Base-by-base conservation (phyloP, 768 basidiomycete species). In the Podaxis mareebaensis region DNA sequence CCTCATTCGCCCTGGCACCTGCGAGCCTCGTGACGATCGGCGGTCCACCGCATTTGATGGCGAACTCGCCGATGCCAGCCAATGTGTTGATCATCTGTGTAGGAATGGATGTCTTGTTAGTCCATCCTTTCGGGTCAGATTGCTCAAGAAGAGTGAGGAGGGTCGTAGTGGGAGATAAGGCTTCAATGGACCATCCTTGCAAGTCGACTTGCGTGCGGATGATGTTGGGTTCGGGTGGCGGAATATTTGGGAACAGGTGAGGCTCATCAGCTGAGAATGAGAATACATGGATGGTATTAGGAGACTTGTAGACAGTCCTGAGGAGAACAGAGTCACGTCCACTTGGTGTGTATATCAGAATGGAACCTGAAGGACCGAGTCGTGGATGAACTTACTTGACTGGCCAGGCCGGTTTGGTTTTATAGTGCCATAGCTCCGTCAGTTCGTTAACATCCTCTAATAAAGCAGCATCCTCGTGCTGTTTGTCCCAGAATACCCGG, bases 181-280 rank as follows among this genome's bases (percentile, higher is more conserved):
- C 85, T 75, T 99, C 96, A 68, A 99, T 95, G 0, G 96, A 93
- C 93, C 96, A 99, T 53, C 96, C 97, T 77, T 95, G 95, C n/a
- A 99, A 80, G 72, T 97, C 95, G n/a, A 96, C 89, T 73, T 99
- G 96, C 0, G 93, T 93, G 6, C 96, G 90, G 65, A 97, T 96
- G 55, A 91, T 83, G 67, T 85, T 90, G 0, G 91, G 87, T 54
- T 92, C 93, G 1, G 76, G 79, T 11, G 79, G 79, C 52, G 83
- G 93, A 66, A 85, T 83, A 65, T 80, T 83, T 0, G 93, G 90
- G 75, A 98, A 97, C 13, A 97, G 81, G 60, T 91, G 86, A 57
- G 85, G 85, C 67, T 98, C 94, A 67, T 98, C 95, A 0, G 89
- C 92, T 3, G 96, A 97, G 76, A 97, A 97, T 1, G 91, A 88